phyloP scores from a whole-genome alignment of 2,329 filamentous ascomycete genomes.

The Diaporthe sp. region DNA sequence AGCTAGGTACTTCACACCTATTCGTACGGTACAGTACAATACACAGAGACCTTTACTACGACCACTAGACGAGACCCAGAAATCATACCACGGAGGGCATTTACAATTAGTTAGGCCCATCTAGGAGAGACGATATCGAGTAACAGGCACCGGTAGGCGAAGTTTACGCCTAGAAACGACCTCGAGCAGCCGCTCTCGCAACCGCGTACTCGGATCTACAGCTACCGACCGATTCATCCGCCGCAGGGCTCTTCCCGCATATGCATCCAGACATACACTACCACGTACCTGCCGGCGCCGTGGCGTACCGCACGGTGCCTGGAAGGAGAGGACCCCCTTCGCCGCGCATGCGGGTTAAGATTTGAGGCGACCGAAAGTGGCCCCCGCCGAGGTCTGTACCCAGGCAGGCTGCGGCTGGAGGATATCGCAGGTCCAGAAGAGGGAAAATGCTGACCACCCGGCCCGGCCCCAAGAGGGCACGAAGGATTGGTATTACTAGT shows the following conservation, averaged over 20 bases:
- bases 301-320: background rate
- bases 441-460: conserved; percentile 15
- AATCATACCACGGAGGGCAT: background rate
- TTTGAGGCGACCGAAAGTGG: conserved; percentile 1
- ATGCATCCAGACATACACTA: background rate
- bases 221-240: background rate
- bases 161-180: background rate
- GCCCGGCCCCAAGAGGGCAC: background rate
- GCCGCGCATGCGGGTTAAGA: conserved; percentile 8
- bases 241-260: background rate
- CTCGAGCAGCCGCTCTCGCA: background rate
- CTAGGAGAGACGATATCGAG: background rate
- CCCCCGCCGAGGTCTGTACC: background rate
- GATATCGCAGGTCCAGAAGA: background rate
- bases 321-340: background rate
- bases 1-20: background rate
- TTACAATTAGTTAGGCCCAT: background rate
- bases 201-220: background rate
- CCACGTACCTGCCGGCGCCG: background rate
- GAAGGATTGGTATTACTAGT: conserved; percentile 15
- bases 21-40: background rate
- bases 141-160: background rate
- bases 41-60: background rate
- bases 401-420: background rate
- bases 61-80: background rate